These are phyloP conservation scores for Thoreauomyces humboldtii DNA, from an alignment of 192 early-diverging fungal species.

Conservation along the genomic window DNA sequence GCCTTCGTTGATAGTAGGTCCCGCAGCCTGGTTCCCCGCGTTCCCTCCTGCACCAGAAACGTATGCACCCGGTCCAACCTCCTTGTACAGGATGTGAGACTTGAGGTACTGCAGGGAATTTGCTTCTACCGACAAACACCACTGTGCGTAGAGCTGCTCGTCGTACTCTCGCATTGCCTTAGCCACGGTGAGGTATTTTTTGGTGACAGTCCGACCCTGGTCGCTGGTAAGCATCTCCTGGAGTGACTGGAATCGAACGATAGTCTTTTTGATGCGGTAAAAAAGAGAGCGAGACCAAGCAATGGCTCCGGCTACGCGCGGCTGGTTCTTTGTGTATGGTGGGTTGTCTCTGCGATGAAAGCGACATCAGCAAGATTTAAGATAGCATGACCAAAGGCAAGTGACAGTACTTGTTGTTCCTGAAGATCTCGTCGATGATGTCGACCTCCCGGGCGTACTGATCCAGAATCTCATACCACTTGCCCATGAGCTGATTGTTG, in stretches of 20 bases:
- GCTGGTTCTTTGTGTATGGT: constrained; percentile 59
- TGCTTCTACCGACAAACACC: constrained; percentile 56
- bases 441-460: constrained; percentile 63
- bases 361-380: not conserved
- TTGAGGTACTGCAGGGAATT: constrained; percentile 59
- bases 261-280: constrained; percentile 62
- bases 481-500: constrained; percentile 64
- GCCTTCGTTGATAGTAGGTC: not conserved
- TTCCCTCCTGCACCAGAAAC: not conserved
- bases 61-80: constrained; percentile 12
- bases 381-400: not conserved
- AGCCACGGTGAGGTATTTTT: constrained; percentile 58
- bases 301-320: constrained; percentile 60
- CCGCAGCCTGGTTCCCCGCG: not conserved
- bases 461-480: constrained; percentile 65
- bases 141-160: constrained; percentile 54
- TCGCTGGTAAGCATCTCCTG: constrained; percentile 63
- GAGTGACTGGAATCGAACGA: constrained; percentile 61
- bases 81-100: constrained; percentile 49
- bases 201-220: constrained; percentile 57
- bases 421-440: constrained; percentile 61
- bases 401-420: constrained; percentile 54
- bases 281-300: constrained; percentile 57
- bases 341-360: constrained; percentile 45
- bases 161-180: constrained; percentile 64